These are phyloP conservation scores for Coprinopsis cinerea DNA, from an alignment of 768 basidiomycete species.

Conservation along the genomic window DNA sequence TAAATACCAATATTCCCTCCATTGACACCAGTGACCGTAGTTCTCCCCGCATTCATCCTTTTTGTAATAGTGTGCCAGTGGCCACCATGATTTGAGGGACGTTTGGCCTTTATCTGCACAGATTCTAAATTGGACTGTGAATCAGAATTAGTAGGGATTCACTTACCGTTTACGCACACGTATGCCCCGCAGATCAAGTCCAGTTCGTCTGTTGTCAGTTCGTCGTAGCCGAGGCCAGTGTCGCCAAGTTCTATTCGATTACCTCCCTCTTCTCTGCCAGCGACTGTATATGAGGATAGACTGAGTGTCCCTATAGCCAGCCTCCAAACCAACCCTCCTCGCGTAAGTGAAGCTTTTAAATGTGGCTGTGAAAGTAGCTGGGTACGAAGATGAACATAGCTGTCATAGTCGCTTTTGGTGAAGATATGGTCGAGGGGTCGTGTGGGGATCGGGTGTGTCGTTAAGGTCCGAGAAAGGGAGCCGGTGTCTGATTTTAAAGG, in stretches of 20 bases:
- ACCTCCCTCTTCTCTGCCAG: not conserved
- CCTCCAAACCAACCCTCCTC: slow-evolving; percentile 1
- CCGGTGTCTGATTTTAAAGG: too few species aligned
- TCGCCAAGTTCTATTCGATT: not conserved
- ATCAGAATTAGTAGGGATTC: not conserved
- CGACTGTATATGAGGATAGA: not conserved
- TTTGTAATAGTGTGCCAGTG: not conserved
- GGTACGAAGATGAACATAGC: not conserved
- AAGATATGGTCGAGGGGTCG: not conserved
- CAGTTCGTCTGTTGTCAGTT: not conserved
- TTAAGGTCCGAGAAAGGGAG: not conserved
- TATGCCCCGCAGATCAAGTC: slow-evolving; percentile 4
- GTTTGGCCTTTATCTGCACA: not conserved
- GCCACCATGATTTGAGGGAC: slow-evolving; percentile 3
- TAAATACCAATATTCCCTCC: not conserved
- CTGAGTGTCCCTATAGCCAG: not conserved
- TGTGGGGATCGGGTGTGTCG: not conserved
- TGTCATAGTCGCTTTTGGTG: not conserved
- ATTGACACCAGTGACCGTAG: not conserved
- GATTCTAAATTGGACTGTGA: not conserved
- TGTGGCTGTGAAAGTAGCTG: not conserved
- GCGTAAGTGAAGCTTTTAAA: not conserved
- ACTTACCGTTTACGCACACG: slow-evolving; percentile 3
- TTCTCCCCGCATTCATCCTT: slow-evolving; percentile 3
- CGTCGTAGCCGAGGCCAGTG: too few species aligned